These are phyloP conservation scores for Yamadazyma aaseri DNA, from an alignment of 1,139 yeast species.

Conservation along the genomic window DNA sequence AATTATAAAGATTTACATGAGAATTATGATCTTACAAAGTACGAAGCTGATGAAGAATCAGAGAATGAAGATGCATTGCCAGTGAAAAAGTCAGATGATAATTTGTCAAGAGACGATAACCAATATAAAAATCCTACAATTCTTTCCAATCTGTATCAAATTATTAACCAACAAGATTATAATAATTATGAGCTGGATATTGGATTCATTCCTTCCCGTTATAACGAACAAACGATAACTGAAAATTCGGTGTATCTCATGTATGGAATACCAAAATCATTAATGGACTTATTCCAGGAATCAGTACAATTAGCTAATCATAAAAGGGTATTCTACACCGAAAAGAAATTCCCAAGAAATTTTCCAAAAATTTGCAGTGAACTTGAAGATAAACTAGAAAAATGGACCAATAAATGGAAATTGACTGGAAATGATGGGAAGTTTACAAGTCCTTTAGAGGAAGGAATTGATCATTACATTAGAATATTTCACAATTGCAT, in stretches of 20 bases:
- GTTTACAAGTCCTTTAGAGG: constrained; percentile 35
- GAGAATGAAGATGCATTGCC: constrained; percentile 10
- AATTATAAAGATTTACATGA: constrained; percentile 36
- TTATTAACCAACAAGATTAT: constrained; percentile 12
- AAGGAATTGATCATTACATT: constrained; percentile 36
- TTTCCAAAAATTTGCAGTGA: constrained; percentile 58
- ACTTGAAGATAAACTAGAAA: constrained; percentile 46
- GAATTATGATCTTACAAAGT: constrained; percentile 30
- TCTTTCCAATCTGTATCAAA: constrained; percentile 3
- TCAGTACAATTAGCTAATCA: constrained; percentile 51
- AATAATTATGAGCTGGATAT: constrained; percentile 12
- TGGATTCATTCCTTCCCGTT: constrained; percentile 9
- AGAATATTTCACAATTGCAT: constrained; percentile 43
- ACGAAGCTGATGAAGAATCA: constrained; percentile 10
- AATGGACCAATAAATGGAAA: constrained; percentile 47
- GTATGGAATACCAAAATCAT: constrained; percentile 49
- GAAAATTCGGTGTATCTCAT: constrained; percentile 35
- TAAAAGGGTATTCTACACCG: constrained; percentile 46
- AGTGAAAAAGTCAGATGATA: constrained; percentile 1
- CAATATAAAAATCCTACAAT: constrained; percentile 5
- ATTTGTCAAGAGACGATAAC: background rate
- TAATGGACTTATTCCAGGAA: constrained; percentile 45
- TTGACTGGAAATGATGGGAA: constrained; percentile 15
- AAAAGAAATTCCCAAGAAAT: constrained; percentile 49
- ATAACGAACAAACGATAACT: constrained; percentile 7